Conservation (phyloP, 495 filamentous ascomycete genomes). For the Penicillium riverlandense region DNA sequence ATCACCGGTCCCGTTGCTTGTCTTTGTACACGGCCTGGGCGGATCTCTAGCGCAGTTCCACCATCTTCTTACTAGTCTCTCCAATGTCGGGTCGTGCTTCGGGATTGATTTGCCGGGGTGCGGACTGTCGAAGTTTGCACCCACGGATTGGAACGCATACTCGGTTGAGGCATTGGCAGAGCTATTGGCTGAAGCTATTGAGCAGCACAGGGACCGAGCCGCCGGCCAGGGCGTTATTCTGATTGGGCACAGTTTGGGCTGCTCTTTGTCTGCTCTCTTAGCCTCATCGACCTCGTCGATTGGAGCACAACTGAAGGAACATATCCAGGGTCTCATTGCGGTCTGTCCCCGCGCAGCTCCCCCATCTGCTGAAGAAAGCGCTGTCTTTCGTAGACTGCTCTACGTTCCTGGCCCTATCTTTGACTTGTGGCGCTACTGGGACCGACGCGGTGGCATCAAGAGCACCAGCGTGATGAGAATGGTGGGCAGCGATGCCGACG, state of each 20-base stretch:
- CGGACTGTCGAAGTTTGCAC: conserved; percentile 66
- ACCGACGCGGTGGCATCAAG: conserved; percentile 67
- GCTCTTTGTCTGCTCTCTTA: conserved; percentile 66
- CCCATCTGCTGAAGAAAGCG: conserved; percentile 45
- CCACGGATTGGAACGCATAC: conserved; percentile 71
- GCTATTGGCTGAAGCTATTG: conserved; percentile 65
- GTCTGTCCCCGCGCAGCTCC: conserved; percentile 69
- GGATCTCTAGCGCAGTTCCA: conserved; percentile 86
- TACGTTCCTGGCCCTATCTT: conserved; percentile 65
- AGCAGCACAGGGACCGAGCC: conserved; percentile 56
- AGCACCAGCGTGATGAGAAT: conserved; percentile 76
- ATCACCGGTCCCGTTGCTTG: conserved; percentile 70
- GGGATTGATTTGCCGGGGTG: conserved; percentile 89
- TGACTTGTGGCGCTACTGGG: conserved; percentile 71
- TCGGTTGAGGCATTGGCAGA: conserved; percentile 67
- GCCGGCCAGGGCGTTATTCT: conserved; percentile 70
- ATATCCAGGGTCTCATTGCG: conserved; percentile 69
- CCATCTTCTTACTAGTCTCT: conserved; percentile 71
- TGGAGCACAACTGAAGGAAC: conserved; percentile 41
- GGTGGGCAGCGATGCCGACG: conserved; percentile 66
- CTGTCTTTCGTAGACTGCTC: conserved; percentile 48
- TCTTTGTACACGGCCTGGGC: conserved; percentile 88
- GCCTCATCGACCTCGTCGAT: conserved; percentile 53
- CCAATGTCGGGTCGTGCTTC: conserved; percentile 80
- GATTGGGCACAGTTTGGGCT: conserved; percentile 84